phyloP scores from a whole-genome alignment of 2,329 filamentous ascomycete genomes.

The Alternaria consortialis region DNA sequence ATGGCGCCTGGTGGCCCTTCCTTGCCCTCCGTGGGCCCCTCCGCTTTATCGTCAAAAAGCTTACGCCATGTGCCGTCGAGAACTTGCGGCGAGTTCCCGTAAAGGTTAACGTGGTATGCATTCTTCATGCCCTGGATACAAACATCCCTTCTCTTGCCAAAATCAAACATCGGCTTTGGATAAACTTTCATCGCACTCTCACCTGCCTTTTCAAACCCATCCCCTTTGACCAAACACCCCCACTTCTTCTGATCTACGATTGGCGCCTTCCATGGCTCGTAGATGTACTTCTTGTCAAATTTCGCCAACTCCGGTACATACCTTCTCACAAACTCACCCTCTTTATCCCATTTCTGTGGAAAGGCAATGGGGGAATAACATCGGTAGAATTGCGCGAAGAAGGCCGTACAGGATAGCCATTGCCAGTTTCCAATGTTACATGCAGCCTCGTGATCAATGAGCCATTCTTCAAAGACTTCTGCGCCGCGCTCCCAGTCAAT shows the following conservation, averaged over 20 bases:
- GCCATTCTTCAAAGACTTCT: constrained; percentile 78
- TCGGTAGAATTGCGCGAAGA: constrained; percentile 76
- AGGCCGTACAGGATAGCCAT: constrained; percentile 79
- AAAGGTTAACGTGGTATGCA: constrained; percentile 71
- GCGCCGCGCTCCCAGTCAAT: constrained; percentile 81
- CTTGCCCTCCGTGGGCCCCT: constrained; percentile 56
- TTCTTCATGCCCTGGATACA: constrained; percentile 76
- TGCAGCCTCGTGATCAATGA: constrained; percentile 77
- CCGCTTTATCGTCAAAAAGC: constrained; percentile 58
- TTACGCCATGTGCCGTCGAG: constrained; percentile 67
- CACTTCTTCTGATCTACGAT: constrained; percentile 74
- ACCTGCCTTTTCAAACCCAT: constrained; percentile 36
- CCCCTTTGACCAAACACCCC: constrained; percentile 67
- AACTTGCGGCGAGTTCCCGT: constrained; percentile 70
- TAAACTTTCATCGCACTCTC: constrained; percentile 63
- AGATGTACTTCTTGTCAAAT: constrained; percentile 75
- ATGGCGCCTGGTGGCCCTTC: constrained; percentile 53
- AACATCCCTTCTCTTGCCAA: constrained; percentile 66
- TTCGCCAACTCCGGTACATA: constrained; percentile 73
- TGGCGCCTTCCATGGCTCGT: constrained; percentile 80
- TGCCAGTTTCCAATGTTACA: constrained; percentile 82
- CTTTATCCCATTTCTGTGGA: constrained; percentile 77
- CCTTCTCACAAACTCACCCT: constrained; percentile 69
- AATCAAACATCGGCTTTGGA: constrained; percentile 82
- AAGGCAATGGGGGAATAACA: constrained; percentile 77